Base-by-base conservation (phyloP, 1,139 yeast species). In the Hemisphaericaspora subhashii region DNA sequence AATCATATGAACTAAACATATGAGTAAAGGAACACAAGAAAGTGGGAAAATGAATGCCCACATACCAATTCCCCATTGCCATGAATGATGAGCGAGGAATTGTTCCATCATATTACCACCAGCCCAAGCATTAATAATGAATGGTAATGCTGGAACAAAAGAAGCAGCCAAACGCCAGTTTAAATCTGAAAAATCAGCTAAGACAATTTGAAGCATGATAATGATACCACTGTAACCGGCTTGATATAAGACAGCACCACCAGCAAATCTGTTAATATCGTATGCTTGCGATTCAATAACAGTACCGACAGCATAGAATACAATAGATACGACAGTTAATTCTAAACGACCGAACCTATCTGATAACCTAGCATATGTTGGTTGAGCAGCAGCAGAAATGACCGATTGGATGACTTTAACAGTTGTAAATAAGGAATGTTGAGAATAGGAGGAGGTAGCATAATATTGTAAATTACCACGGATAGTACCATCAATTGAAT, bases 11-110 rank as follows among this genome's bases (percentile, higher is more conserved):
- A 69, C 28, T 51, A 81, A 64, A 50, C 83, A 74, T 9, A 46
- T 44, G 21, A 81, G 50, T 41, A 85, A 61, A 18, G 92, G 92
- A 16, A 84, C 42, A 50, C 82, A 68, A 5, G 77, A 57, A 24
- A 83, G 66, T 20, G 92, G 90, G 65, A 81, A 73, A 44, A 85
- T 81, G 53, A 83, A 81, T 1, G 89, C 89, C 86, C 86, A 85
- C 76, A 84, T 83, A 30, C 84, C 90, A 50, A 83, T 80, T 51
- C 83, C 82, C 79, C 83, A 84, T 27, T 77, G 71, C 92, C 92
- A 83, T 0, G 63, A 48, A 49, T 62, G 58, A 2, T 38, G 21
- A 4, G 51, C 46, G 21, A 44, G 42, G 25, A 53, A 45, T 4
- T 44, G 40, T 11, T 35, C 50, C 13, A 75, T 62, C 35, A 83